These are phyloP conservation scores for Rhizomucor pusillus DNA, from an alignment of 371 early-diverging fungal genomes.

Conservation along the genomic window DNA sequence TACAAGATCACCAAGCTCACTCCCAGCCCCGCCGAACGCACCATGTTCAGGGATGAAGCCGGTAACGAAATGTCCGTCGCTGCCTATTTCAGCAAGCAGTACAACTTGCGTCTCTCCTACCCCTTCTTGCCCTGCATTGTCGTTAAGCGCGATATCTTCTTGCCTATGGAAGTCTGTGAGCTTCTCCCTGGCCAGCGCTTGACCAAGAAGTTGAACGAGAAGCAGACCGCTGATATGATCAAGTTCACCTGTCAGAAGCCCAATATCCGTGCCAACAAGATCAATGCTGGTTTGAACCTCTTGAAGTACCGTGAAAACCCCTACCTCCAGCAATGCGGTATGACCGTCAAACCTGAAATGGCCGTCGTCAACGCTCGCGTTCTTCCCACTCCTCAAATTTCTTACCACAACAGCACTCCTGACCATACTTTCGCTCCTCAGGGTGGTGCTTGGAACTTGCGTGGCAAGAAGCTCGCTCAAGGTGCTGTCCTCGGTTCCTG, in stretches of 20 bases:
- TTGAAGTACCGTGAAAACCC: constrained; percentile 53
- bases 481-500: constrained; percentile 78
- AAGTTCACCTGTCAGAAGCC: constrained; percentile 84
- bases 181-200: constrained; percentile 78
- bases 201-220: constrained; percentile 74
- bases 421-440: constrained; percentile 67
- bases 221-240: constrained; percentile 91
- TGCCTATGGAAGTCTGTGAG: constrained; percentile 91
- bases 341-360: constrained; percentile 63
- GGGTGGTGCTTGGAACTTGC: constrained; percentile 87
- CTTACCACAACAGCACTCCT: constrained; percentile 54
- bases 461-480: constrained; percentile 71
- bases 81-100: constrained; percentile 68
- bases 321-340: constrained; percentile 56
- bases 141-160: constrained; percentile 52
- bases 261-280: constrained; percentile 58
- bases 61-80: constrained; percentile 60
- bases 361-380: constrained; percentile 62
- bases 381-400: constrained; percentile 72
- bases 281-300: constrained; percentile 45
- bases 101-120: constrained; percentile 65
- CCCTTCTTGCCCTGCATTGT: constrained; percentile 85
- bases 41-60: constrained; percentile 59
- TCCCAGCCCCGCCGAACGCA: constrained; percentile 55
- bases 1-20: constrained; percentile 71